Evolutionary conservation across 164 flowering plant species (phyloP), one percentile per base, ranked within the genome.

Genomic region (Stephania yunnanensis): DNA sequence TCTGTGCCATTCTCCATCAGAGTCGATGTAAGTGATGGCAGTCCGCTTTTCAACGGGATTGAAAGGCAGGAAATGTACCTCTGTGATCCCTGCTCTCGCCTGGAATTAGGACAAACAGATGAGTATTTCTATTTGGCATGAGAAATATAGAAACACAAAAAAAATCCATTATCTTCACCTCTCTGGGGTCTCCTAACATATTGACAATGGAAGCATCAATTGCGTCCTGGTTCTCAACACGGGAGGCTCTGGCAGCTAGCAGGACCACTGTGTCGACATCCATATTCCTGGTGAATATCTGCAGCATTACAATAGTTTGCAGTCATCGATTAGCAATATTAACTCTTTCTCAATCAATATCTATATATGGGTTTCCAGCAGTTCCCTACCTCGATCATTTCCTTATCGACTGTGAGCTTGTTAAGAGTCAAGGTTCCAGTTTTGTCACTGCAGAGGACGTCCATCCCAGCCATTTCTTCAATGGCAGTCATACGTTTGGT

Each of bases 401-500:
- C 50, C 77, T 83, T 90, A 78, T 93, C 96, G 3, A 93, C 96
- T 1, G 88, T 87, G 15, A 93, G 93, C 86, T 90, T 89, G 85
- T 92, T 93, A 61, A 93, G 94, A 67, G 98, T 93, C 74, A 93
- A 90, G 65, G 98, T 93, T 31, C 98, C 98, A 5, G 98, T 93
- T 77, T 93, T 93, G 82, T 93, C 98, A 80, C 98, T 92, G 84
- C 97, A 93, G 2, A 93, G 90, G 46, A 93, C 92, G 75, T 93
- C 98, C 96, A 93, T 91, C 1, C 98, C 98, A 10, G 98, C 96
- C 98, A 93, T 93, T 77, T 91, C 98, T 78, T 93, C 97, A 68
- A 93, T 93, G 75, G 98, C 98, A 13, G 98, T 90, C 98, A 93
- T 90, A 80, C 98, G 89, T 87, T 93, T 92, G 44, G 98, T 93